phyloP scores from a whole-genome alignment of 176 grass and related monocot species.

The Carex scoparia region DNA sequence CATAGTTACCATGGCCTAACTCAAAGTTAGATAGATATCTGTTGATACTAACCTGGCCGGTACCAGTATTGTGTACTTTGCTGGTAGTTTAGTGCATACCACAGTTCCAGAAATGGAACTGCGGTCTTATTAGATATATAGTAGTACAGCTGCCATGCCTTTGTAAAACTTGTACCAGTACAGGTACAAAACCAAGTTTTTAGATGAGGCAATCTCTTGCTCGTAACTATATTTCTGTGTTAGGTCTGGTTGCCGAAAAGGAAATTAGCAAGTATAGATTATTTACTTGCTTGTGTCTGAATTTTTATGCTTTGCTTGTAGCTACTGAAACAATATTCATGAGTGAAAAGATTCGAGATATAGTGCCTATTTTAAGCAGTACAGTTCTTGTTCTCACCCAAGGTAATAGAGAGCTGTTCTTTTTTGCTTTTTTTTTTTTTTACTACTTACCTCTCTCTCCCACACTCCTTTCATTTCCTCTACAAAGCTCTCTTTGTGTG shows the following conservation, averaged over 20 bases:
- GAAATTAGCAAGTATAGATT: background rate
- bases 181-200: background rate
- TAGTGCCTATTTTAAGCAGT: constrained; percentile 70
- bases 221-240: background rate
- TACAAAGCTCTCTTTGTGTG: background rate
- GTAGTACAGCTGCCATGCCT: background rate
- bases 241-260: constrained; percentile 14
- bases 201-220: background rate
- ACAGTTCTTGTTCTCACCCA: constrained; percentile 77
- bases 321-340: constrained; percentile 78
- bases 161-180: background rate
- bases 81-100: background rate
- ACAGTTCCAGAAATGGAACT: background rate
- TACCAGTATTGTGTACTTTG: background rate
- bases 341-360: constrained; percentile 72
- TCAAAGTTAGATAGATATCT: background rate
- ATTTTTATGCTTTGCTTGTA: constrained; percentile 33
- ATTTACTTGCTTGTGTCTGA: constrained; percentile 10
- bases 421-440: constrained; percentile 2
- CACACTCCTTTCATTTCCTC: background rate
- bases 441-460: background rate
- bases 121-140: background rate
- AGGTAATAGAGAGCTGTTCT: constrained; percentile 36
- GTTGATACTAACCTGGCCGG: background rate
- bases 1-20: too few species aligned